Conservation (phyloP, 148 eudicot species). For the Simmondsia chinensis region DNA sequence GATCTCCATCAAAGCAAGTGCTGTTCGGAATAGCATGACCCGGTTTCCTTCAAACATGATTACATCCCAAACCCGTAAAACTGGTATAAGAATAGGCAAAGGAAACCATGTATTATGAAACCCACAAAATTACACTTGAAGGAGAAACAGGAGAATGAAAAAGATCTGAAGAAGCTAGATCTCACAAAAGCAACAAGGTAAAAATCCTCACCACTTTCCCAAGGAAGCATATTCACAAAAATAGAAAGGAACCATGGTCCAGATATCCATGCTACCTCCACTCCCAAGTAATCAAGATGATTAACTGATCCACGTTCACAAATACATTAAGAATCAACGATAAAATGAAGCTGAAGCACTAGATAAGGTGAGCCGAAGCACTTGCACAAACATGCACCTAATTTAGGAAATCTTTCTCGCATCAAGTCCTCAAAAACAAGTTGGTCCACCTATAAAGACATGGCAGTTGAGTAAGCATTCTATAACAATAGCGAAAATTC, state of each 20-base stretch:
- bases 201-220: conserved; percentile 84
- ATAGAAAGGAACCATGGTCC: conserved; percentile 95
- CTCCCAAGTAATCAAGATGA: conserved; percentile 92
- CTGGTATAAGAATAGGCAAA: conserved; percentile 26
- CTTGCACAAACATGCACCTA: conserved; percentile 37
- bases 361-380: background rate
- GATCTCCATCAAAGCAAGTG: conserved; percentile 91
- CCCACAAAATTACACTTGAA: background rate
- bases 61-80: conserved; percentile 96
- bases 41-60: conserved; percentile 91
- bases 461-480: background rate
- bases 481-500: background rate
- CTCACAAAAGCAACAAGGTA: background rate
- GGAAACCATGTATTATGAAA: background rate
- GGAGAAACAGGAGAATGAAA: background rate
- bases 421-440: conserved; percentile 91
- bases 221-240: conserved; percentile 84
- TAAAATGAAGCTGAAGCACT: background rate
- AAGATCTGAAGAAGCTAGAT: background rate
- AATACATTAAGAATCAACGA: background rate
- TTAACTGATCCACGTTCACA: conserved; percentile 53
- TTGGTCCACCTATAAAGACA: conserved; percentile 66
- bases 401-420: conserved; percentile 81
- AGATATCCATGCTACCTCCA: conserved; percentile 87
- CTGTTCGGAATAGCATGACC: conserved; percentile 90